Evolutionary conservation across 805 yeast genomes (phyloP), one percentile per base, ranked within the genome.

Genomic region (Nematodospora valgi): DNA sequence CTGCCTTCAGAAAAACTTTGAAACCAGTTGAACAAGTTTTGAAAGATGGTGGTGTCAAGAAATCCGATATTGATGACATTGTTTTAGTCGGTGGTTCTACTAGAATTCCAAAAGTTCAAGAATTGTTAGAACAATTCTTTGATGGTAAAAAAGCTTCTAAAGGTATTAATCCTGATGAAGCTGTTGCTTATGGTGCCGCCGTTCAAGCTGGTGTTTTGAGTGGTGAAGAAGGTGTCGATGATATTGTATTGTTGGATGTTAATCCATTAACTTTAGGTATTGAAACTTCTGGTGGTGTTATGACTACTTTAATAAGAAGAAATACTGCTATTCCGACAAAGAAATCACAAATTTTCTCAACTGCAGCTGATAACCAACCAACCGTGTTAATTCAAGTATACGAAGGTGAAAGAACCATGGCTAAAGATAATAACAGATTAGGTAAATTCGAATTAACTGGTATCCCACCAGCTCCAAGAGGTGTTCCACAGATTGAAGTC

Each of bases 391-490:
- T 91, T 85, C 97, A 95, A 72, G 98, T 91, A 52, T 91, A 84
- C 82, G 97, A 91, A 80, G 98, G 98, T 82, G 98, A 91, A 80
- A 93, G 98, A 79, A 95, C 91, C 60, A 85, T 88, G 88, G 88
- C 96, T 71, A 74, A 83, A 63, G 98, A 91, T 77, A 91, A 91
- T 87, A 86, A 95, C 64, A 78, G 83, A 61, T 83, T 91, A 68
- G 98, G 98, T 77, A 95, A 91, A 80, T 91, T 91, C 73, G 97
- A 91, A 78, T 83, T 91, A 68, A 86, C 87, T 72, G 94, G 93
- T 67, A 86, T 91, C 60, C 98, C 98, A 67, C 97, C 97, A 67
- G 79, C 93, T 75, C 86, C 87, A 71, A 95, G 96, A 74, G 98
- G 98, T 74, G 96, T 88, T 72, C 98, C 98, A 69, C 96, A 87